Evolutionary conservation across 257 asterid genomes (phyloP).

Genomic region (Coffea eugenioides): DNA sequence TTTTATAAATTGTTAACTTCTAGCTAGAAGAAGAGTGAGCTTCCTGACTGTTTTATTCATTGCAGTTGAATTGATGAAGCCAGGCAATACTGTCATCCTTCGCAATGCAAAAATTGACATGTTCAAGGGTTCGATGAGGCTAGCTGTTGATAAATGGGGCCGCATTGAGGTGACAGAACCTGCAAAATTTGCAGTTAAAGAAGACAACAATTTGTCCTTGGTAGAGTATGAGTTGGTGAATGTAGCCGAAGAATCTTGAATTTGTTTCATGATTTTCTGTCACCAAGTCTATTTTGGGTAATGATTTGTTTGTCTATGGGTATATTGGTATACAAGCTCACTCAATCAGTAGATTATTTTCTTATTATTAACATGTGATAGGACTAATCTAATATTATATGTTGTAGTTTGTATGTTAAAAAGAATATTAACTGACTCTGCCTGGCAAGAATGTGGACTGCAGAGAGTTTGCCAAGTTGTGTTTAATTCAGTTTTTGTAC

Average conservation of each 20-base stretch:
- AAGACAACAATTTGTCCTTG: constrained; percentile 72
- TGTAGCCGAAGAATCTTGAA: constrained; percentile 56
- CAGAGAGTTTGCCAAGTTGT: constrained; percentile 14
- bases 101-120: constrained; percentile 78
- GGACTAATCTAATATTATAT: constrained; percentile 51
- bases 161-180: constrained; percentile 70
- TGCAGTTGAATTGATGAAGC: constrained; percentile 72
- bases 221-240: constrained; percentile 81
- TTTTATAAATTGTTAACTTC: not conserved
- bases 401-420: constrained; percentile 37
- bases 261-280: not conserved
- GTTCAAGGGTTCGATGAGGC: constrained; percentile 84
- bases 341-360: constrained; percentile 29
- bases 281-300: constrained; percentile 20
- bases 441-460: constrained; percentile 24
- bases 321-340: constrained; percentile 49
- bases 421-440: constrained; percentile 24
- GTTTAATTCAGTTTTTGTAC: not conserved
- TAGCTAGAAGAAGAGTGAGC: not conserved
- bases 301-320: constrained; percentile 30
- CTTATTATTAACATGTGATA: constrained; percentile 36
- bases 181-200: constrained; percentile 60
- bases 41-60: not conserved
- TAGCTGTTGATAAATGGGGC: constrained; percentile 82
- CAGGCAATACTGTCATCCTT: constrained; percentile 53